Evolutionary conservation across 2,329 filamentous ascomycete species (phyloP), one percentile per base, ranked within the genome.

Genomic region (Thermomyces lanuginosus): DNA sequence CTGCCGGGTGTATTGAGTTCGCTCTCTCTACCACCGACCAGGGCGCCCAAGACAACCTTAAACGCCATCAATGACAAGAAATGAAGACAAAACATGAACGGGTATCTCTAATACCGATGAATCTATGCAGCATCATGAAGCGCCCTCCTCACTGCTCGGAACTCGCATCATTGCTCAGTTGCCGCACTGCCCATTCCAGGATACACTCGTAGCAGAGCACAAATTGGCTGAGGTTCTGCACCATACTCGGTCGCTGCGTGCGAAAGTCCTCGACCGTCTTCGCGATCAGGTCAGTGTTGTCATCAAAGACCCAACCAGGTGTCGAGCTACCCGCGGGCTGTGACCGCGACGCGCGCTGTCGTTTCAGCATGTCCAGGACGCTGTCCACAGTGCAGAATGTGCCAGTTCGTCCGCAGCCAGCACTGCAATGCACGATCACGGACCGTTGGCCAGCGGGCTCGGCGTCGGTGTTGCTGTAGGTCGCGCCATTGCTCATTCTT

Each of bases 331-430:
- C 11, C 10, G 21, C 16, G 9, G 2, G 8, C 12, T 21, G 10
- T n/a, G 9, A 16, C 21, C 22, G 19, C 10, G 22, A 26, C 33
- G 52, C 48, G 11, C 60, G 67, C 51, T 92, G 83, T n/a, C 80
- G 72, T 58, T 92, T 92, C 33, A 98, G 59, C 79, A 93, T 92
- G 52, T 93, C 84, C 30, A 95, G 76, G 6, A 95, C 89, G 20
- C 77, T 86, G 49, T 95, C 89, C 9, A 95, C 83, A 0, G 89
- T 92, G 50, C 89, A 95, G 46, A 95, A 98, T 0, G 89, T 86
- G 3, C 89, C 89, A 0, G 89, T 98, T 8, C 89, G 76, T 1
- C 89, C 89, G 53, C 89, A 98, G 0, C 89, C 89, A 3, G 89
- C 89, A 28, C 82, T 92, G 56, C 89, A 98, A 49, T 98, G 89